A percentile compares a stretch with the other conserved stretches of the same genome.
phyloP scores from a whole-genome alignment of 768 basidiomycete genomes.

The Tulasnella sp. region DNA sequence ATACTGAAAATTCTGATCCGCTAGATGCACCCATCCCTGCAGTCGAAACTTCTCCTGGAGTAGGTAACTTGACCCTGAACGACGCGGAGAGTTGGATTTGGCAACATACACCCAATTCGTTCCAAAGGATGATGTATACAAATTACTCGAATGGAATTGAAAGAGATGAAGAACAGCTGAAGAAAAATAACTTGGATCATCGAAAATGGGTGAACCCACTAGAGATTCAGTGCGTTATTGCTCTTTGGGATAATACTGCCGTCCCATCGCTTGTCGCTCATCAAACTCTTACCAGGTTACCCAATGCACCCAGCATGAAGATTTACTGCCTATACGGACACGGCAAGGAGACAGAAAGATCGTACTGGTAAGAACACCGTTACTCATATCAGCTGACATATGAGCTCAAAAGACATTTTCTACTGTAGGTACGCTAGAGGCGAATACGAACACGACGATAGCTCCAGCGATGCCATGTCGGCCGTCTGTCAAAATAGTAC shows the following conservation, averaged over 20 bases:
- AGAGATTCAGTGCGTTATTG: conserved; percentile 45
- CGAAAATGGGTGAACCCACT: conserved; percentile 89
- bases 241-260: background rate
- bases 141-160: conserved; percentile 91
- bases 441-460: conserved; percentile 53
- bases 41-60: conserved; percentile 19
- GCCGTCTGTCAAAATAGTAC: conserved; percentile 36
- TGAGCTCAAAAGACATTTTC: too few species aligned
- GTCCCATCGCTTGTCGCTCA: background rate
- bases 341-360: conserved; percentile 87
- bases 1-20: background rate
- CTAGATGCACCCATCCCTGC: conserved; percentile 9
- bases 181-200: conserved; percentile 55
- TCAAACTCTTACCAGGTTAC: conserved; percentile 40
- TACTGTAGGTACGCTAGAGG: conserved; percentile 67
- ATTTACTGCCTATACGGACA: conserved; percentile 90
- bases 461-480: conserved; percentile 32
- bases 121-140: conserved; percentile 66
- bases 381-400: too few species aligned
- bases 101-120: conserved; percentile 65
- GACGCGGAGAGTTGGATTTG: conserved; percentile 70
- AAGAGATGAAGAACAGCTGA: conserved; percentile 48
- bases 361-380: conserved; percentile 22
- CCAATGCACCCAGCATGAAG: conserved; percentile 81
- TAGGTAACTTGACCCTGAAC: conserved; percentile 61